Evolutionary conservation across 805 yeast genomes (phyloP).

Genomic region (Saccharomycopsis sp.): DNA sequence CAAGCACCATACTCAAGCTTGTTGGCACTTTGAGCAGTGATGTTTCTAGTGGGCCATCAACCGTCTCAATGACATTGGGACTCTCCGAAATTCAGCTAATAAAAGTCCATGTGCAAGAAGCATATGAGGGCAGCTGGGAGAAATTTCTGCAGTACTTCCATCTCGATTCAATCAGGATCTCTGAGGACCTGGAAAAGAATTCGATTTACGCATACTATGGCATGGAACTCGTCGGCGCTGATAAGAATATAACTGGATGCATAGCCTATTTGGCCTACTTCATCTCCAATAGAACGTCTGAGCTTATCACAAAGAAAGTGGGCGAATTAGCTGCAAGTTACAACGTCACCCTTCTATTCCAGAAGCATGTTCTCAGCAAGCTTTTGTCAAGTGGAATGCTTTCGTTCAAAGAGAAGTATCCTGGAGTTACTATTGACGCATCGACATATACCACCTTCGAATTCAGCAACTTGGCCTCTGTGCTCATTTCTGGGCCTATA

Average conservation of each 20-base stretch:
- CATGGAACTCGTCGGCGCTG: background rate
- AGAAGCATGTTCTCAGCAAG: conserved; percentile 3
- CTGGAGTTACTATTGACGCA: too few species aligned
- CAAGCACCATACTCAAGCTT: too few species aligned
- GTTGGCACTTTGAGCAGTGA: too few species aligned
- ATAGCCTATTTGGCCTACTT: conserved; percentile 7
- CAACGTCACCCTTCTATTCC: conserved; percentile 11
- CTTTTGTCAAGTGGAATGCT: background rate
- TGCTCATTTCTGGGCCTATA: conserved; percentile 4
- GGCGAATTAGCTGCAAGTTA: conserved; percentile 2
- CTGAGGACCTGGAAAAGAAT: background rate
- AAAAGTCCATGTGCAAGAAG: conserved; percentile 1
- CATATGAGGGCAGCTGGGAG: background rate
- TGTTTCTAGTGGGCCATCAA: too few species aligned
- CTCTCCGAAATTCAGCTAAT: conserved; percentile 10
- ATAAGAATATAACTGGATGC: background rate
- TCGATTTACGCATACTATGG: background rate
- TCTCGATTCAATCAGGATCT: background rate
- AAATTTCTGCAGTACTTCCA: conserved; percentile 2
- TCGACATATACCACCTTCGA: conserved; percentile 6
- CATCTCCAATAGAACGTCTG: conserved; percentile 1
- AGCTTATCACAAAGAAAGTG: background rate
- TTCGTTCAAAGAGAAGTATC: too few species aligned
- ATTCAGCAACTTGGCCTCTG: conserved; percentile 8
- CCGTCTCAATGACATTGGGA: conserved; percentile 9